Conservation (phyloP, 208 protist species). For the Blastocrithidia nonstop region DNA sequence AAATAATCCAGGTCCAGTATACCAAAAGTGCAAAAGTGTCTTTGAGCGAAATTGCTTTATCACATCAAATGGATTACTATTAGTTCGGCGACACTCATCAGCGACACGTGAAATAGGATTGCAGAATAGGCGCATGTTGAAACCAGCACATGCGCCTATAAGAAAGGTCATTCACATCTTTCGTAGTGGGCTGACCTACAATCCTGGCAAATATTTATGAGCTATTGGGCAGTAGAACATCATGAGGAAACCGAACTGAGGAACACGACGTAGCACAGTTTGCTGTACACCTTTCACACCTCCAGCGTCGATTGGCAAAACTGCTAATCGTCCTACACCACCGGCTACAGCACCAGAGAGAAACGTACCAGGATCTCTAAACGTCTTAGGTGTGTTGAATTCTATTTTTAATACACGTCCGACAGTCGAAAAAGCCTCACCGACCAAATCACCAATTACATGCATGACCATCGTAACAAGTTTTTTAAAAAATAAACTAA, state of each 20-base stretch:
- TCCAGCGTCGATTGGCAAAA: slow-evolving; percentile 50
- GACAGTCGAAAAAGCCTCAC: slow-evolving; percentile 12
- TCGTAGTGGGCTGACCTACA: slow-evolving; percentile 34
- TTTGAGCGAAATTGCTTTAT: slow-evolving; percentile 54
- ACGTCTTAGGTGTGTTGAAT: slow-evolving; percentile 26
- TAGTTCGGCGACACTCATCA: slow-evolving; percentile 69
- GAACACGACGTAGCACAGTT: slow-evolving; percentile 47
- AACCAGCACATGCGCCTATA: slow-evolving; percentile 47
- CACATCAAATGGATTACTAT: slow-evolving; percentile 25
- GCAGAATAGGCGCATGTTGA: slow-evolving; percentile 73
- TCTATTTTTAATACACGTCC: slow-evolving; percentile 40
- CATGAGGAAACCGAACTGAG: slow-evolving; percentile 74
- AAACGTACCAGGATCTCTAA: slow-evolving; percentile 68
- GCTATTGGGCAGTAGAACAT: slow-evolving; percentile 75
- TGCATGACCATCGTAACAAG: slow-evolving; percentile 25
- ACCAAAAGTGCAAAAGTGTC: slow-evolving; percentile 82
- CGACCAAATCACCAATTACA: slow-evolving; percentile 22
- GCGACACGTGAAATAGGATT: slow-evolving; percentile 73
- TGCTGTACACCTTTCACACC: slow-evolving; percentile 57
- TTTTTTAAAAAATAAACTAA: slow-evolving; percentile 1
- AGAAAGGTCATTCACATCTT: slow-evolving; percentile 78
- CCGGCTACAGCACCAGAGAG: slow-evolving; percentile 59
- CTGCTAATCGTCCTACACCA: slow-evolving; percentile 30
- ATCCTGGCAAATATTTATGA: slow-evolving; percentile 36
- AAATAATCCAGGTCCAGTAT: slow-evolving; percentile 65